These are phyloP conservation scores for Eucalyptus regnans DNA, from an alignment of 345 rosid genomes.

Conservation along the genomic window DNA sequence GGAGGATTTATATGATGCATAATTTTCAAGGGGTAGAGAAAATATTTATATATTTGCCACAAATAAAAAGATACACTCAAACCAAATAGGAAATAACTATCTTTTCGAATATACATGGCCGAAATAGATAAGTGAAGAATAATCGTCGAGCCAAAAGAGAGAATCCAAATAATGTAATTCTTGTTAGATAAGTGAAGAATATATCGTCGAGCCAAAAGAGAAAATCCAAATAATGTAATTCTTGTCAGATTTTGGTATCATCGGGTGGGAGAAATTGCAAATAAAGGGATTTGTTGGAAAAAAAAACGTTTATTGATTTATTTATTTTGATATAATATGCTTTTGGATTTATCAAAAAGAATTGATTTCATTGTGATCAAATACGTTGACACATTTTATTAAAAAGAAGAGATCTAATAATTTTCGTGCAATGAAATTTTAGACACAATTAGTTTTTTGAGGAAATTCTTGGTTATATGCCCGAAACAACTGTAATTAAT, in stretches of 20 bases:
- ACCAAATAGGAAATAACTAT: not conserved
- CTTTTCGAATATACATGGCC: not conserved
- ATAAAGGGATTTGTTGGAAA: not conserved
- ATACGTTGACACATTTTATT: not conserved
- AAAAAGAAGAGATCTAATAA: not conserved
- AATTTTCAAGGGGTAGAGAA: not conserved
- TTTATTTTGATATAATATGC: not conserved
- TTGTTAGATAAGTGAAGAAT: too few relatives aligned
- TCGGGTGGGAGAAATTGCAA: not conserved
- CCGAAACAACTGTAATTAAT: too few relatives aligned
- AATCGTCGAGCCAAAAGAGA: not conserved
- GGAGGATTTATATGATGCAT: not conserved
- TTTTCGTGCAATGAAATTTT: not conserved
- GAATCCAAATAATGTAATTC: too few relatives aligned
- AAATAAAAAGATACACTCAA: not conserved
- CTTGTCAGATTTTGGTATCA: not conserved
- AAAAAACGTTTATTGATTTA: not conserved
- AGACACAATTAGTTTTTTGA: not conserved
- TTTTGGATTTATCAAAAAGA: not conserved
- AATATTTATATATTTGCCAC: too few relatives aligned
- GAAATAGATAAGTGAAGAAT: not conserved
- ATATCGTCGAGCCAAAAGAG: too few relatives aligned
- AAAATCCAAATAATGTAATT: too few relatives aligned
- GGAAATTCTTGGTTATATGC: not conserved
- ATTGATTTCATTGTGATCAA: not conserved